Base-by-base conservation (phyloP, 176 grass and related monocot species). In the Thalia dealbata region DNA sequence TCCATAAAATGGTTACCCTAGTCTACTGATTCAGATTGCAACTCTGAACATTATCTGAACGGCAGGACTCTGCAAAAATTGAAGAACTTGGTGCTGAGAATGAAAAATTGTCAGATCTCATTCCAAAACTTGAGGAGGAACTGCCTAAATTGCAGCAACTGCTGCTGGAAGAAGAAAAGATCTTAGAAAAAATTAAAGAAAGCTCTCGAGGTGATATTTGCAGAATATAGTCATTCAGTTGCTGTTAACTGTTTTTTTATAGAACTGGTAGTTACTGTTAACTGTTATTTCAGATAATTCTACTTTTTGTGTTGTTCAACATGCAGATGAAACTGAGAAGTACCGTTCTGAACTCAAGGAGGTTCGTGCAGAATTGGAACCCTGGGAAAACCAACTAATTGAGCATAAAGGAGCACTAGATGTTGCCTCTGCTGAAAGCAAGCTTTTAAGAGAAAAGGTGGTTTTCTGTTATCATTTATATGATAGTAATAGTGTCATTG, bases 301-400 rank as follows among this genome's bases (percentile, higher is more conserved):
- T 61, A 14, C 10, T 29, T 63, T 32, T 69, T 78, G 52, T 51
- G 50, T 48, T 24, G 16, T 75, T 78, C 27, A 38, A 84, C 76
- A 59, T 80, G 45, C 83, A 97, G 95, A 75, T 11, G 90, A 97
- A 84, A 91, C 95, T 35, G 90, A 97, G 76, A 92, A 51, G 51
- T 67, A 92, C 22, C 78, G 76, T 74, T 85, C 75, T 76, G 81
- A 97, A 82, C 95, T 91, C 70, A 78, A 76, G 42, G 69, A 84
- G 82, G 89, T 97, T 64, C 88, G 95, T 74, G 76, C 75, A 84
- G 85, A 97, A 74, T 82, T 97, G 28, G 95, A 91, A 84, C 95
- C 90, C 27, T 97, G 95, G 95, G 95, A 97, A 82, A 97, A 84
- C 48, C 85, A 91, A 82, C 82, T 91, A 76, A 97, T 97, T 79